Conservation (phyloP, 2,329 filamentous ascomycete species). For the Didymellaceae sp. region DNA sequence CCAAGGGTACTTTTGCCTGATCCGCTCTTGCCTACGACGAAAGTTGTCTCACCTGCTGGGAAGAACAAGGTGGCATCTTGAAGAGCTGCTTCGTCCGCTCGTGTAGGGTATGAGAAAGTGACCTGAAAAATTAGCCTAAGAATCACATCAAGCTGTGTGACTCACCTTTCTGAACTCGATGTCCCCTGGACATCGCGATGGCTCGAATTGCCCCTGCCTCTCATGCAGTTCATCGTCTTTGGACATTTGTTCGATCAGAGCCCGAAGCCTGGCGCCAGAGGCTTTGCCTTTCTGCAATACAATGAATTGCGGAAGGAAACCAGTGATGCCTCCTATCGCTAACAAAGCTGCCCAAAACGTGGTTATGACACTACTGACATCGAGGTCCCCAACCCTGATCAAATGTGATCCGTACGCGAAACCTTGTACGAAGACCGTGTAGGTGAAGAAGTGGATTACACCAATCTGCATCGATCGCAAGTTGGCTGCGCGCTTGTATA, state of each 20-base stretch:
- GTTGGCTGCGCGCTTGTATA: conserved; percentile 72
- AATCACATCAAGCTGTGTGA: neutral
- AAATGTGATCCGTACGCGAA: conserved; percentile 87
- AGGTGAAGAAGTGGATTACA: conserved; percentile 74
- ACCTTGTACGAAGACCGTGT: conserved; percentile 82
- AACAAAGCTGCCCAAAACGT: conserved; percentile 84
- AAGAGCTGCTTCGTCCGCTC: conserved; percentile 66
- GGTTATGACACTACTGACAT: conserved; percentile 74
- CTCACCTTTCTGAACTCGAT: conserved; percentile 73
- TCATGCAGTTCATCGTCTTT: conserved; percentile 25
- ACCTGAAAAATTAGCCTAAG: conserved; percentile 59
- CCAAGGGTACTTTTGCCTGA: conserved; percentile 91
- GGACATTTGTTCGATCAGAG: conserved; percentile 49
- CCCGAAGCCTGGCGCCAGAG: conserved; percentile 69
- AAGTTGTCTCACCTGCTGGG: conserved; percentile 73
- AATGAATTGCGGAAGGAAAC: conserved; percentile 77
- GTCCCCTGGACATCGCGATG: conserved; percentile 64
- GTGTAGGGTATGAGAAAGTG: conserved; percentile 81
- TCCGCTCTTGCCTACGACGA: conserved; percentile 84
- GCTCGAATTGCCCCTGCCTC: conserved; percentile 26
- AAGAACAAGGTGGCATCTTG: conserved; percentile 71
- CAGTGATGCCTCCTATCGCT: conserved; percentile 76
- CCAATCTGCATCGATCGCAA: conserved; percentile 75
- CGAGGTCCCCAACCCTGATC: conserved; percentile 64
- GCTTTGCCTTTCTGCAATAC: conserved; percentile 79